phyloP scores from a whole-genome alignment of 2,329 filamentous ascomycete species.

The Cladosporium sp. region DNA sequence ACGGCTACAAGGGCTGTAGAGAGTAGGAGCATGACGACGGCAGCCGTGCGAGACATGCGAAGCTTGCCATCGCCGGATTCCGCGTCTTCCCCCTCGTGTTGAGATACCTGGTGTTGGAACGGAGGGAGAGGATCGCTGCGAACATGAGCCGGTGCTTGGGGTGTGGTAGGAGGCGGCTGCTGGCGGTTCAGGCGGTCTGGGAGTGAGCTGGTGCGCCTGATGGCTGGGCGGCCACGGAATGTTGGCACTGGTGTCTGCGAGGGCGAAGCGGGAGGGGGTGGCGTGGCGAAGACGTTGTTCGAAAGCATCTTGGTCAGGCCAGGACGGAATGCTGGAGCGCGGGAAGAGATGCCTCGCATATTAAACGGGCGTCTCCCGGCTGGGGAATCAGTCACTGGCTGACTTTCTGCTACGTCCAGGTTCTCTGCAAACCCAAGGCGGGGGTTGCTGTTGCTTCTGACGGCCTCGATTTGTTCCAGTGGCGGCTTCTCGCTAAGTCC shows the following conservation, averaged over 20 bases:
- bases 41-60: conserved; percentile 54
- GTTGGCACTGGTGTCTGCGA: background rate
- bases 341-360: conserved; percentile 45
- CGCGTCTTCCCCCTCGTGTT: conserved; percentile 14
- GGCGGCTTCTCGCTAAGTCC: conserved; percentile 19
- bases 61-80: conserved; percentile 31
- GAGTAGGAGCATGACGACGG: conserved; percentile 50
- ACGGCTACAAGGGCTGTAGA: conserved; percentile 56
- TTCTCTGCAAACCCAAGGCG: conserved; percentile 39
- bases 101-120: conserved; percentile 20
- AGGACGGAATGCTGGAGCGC: conserved; percentile 45
- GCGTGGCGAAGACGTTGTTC: conserved; percentile 62
- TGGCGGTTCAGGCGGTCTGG: conserved; percentile 59
- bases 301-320: conserved; percentile 62
- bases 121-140: conserved; percentile 26
- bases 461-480: background rate
- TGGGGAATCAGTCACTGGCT: conserved; percentile 12
- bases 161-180: conserved; percentile 1
- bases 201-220: conserved; percentile 69
- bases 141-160: conserved; percentile 18
- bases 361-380: conserved; percentile 27
- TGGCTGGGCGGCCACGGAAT: conserved; percentile 27
- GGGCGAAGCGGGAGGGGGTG: conserved; percentile 26
- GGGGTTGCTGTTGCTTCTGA: conserved; percentile 12
- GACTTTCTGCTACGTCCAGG: conserved; percentile 23